Evolutionary conservation across 1,284 basidiomycete species (phyloP), one percentile per base, ranked within the genome.

Genomic region (Ganoderma meredithae): DNA sequence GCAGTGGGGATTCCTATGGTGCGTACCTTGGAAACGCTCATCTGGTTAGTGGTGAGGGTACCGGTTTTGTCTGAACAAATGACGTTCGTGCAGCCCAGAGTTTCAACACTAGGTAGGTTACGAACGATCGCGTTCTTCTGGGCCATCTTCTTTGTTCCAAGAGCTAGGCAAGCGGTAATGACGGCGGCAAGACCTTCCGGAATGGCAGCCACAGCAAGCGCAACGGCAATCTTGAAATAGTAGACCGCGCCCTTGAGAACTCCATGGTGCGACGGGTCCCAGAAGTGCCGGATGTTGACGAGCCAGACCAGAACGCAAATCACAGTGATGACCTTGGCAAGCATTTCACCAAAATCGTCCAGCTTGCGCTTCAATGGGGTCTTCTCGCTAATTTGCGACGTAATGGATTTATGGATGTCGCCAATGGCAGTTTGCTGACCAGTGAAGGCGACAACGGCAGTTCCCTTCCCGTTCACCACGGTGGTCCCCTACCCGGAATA

Each of bases 11-110:
- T 44, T 9, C 39, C 4, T 4, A 49, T 61, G n/a, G 1, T 15
- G 83, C 86, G 65, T 76, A 94, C 94, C 80, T 88, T 90, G 40
- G 95, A 91, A 22, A 98, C 94, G 74, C 94, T 94, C 96, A 98
- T 98, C 78, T 98, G 95, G 81, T 96, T 98, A 17, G 95, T 98
- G 5, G 96, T 98, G 73, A 98, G 80, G 19, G 96, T 98, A 60
- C 96, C 96, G 22, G 96, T 98, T 85, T 98, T 98, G 83, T 98
- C 96, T 8, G 95, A 97, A 80, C 96, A 98, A 74, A 98, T 98
- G 62, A 98, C 95, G 78, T 97, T 97, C 60, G 95, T 97, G 83
- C 95, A 96, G 1, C 97, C 96, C 1, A 99, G 85, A 36, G 97
- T 98, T 83, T 99, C 97, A 13, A 98, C 96, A 72, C 93, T 95